phyloP scores from a whole-genome alignment of 1,139 yeast genomes.

The Geotrichum phurueaensis region DNA sequence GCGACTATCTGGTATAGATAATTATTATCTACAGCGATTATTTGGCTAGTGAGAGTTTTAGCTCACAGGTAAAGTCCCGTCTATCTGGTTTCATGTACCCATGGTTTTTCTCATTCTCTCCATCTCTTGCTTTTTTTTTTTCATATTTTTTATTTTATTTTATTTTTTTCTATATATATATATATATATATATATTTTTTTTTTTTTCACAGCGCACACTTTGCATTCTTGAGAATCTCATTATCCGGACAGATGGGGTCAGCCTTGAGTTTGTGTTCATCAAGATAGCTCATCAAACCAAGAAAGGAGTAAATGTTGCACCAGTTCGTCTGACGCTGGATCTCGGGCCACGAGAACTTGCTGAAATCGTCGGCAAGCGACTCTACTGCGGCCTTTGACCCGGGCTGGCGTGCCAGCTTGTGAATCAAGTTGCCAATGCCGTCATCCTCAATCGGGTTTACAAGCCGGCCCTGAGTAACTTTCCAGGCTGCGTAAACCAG shows the following conservation, averaged over 20 bases:
- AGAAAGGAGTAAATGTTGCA: constrained; percentile 5
- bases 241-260: not conserved
- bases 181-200: too few species aligned
- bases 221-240: constrained; percentile 5
- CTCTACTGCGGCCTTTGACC: not conserved
- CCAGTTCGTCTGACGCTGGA: not conserved
- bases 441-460: constrained; percentile 3
- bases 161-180: too few species aligned
- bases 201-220: not conserved
- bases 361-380: not conserved
- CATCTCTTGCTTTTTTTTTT: too few species aligned
- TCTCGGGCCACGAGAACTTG: not conserved
- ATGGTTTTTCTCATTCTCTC: too few species aligned
- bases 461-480: not conserved
- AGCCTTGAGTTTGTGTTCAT: constrained; percentile 6
- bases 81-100: not conserved
- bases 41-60: too few species aligned
- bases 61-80: too few species aligned
- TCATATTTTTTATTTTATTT: too few species aligned
- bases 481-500: not conserved
- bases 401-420: not conserved
- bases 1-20: too few species aligned
- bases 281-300: constrained; percentile 10
- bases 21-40: too few species aligned
- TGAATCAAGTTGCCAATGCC: not conserved